A percentile compares a stretch with the other conserved stretches of the same genome.
These are phyloP conservation scores for Ganoderma resinaceum DNA, from an alignment of 1,284 basidiomycete genomes.

Conservation along the genomic window DNA sequence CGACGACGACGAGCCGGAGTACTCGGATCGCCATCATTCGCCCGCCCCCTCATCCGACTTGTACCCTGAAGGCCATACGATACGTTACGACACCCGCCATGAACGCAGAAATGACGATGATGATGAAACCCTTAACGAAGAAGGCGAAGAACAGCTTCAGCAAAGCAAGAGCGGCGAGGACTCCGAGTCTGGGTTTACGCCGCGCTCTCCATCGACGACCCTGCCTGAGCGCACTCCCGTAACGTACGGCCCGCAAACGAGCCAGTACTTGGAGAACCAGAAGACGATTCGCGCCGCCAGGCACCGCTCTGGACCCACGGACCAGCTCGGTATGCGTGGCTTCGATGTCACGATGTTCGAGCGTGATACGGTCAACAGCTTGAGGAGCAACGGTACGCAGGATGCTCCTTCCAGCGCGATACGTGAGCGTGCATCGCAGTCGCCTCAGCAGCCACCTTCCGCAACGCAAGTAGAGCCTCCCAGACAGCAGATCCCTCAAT, in stretches of 20 bases:
- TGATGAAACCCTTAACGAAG: slow-evolving; percentile 55
- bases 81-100: slow-evolving; percentile 42
- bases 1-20: slow-evolving; percentile 40
- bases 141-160: slow-evolving; percentile 42
- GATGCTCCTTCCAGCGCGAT: slow-evolving; percentile 27
- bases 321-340: slow-evolving; percentile 64
- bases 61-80: slow-evolving; percentile 52
- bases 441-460: slow-evolving; percentile 15
- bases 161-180: slow-evolving; percentile 41
- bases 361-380: slow-evolving; percentile 42
- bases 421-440: slow-evolving; percentile 28
- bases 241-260: slow-evolving; percentile 31
- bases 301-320: slow-evolving; percentile 58
- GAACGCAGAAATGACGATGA: slow-evolving; percentile 50
- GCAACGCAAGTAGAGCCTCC: slow-evolving; percentile 26
- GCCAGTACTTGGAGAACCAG: slow-evolving; percentile 37
- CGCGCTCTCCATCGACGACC: slow-evolving; percentile 69
- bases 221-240: slow-evolving; percentile 54
- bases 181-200: slow-evolving; percentile 58
- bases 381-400: slow-evolving; percentile 34
- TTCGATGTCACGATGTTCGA: slow-evolving; percentile 63
- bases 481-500: slow-evolving; percentile 27
- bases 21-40: slow-evolving; percentile 49
- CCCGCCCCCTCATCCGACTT: slow-evolving; percentile 65
- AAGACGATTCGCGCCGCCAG: slow-evolving; percentile 41